phyloP scores from a whole-genome alignment of 352 stramenopile genomes.

The Saprolegnia diclina region DNA sequence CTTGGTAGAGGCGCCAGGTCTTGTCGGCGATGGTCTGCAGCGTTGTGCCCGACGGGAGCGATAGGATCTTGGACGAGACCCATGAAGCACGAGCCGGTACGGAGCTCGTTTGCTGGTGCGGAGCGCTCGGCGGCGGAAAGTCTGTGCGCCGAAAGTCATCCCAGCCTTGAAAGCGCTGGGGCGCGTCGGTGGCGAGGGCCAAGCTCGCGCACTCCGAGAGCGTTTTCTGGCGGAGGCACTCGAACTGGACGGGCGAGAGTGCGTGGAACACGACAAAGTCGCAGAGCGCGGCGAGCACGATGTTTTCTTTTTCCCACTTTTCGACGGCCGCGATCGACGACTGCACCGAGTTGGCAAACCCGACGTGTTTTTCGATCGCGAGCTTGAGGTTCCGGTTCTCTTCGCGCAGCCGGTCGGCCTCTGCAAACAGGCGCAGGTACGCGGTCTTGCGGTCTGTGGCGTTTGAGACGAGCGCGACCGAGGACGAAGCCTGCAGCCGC shows the following conservation, averaged over 20 bases:
- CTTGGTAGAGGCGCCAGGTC: conserved; percentile 4
- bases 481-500: conserved; percentile 8
- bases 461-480: not conserved
- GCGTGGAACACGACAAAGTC: conserved; percentile 25
- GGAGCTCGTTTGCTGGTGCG: not conserved
- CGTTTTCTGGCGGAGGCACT: not conserved
- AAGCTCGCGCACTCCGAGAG: not conserved
- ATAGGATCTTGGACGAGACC: not conserved
- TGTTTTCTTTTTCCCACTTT: conserved; percentile 19
- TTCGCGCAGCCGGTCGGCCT: conserved; percentile 14
- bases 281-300: conserved; percentile 6
- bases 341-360: conserved; percentile 24
- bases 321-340: conserved; percentile 14
- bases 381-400: conserved; percentile 18
- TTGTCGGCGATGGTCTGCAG: not conserved
- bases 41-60: not conserved
- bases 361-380: conserved; percentile 15
- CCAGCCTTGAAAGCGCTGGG: conserved; percentile 1
- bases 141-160: not conserved
- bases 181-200: not conserved
- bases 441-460: not conserved
- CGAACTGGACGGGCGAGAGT: conserved; percentile 3
- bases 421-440: conserved; percentile 12
- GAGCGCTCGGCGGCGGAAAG: not conserved
- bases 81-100: not conserved